Conservation (phyloP, 352 stramenopile species). For the Pythium aristosporum region DNA sequence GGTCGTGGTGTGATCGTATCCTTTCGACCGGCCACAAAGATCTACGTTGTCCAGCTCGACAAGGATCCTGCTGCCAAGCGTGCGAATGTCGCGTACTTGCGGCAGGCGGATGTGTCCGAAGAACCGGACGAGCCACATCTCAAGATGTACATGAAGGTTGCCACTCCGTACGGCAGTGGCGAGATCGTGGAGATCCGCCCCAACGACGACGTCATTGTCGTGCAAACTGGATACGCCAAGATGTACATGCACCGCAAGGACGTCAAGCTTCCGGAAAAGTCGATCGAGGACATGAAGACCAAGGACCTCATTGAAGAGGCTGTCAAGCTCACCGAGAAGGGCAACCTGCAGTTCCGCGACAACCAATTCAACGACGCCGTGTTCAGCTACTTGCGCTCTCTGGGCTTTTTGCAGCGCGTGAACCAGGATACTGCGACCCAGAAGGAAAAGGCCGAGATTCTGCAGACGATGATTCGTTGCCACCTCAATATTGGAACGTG, state of each 20-base stretch:
- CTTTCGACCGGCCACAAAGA: slow-evolving; percentile 69
- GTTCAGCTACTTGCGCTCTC: slow-evolving; percentile 69
- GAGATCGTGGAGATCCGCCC: slow-evolving; percentile 66
- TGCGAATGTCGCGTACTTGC: slow-evolving; percentile 68
- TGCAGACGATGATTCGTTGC: slow-evolving; percentile 89
- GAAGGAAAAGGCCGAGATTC: slow-evolving; percentile 85
- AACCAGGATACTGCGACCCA: slow-evolving; percentile 74
- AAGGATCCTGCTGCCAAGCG: slow-evolving; percentile 55
- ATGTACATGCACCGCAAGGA: slow-evolving; percentile 86
- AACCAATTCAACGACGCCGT: slow-evolving; percentile 65
- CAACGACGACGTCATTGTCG: slow-evolving; percentile 62
- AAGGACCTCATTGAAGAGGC: slow-evolving; percentile 75
- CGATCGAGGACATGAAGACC: slow-evolving; percentile 69
- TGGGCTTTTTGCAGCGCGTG: slow-evolving; percentile 74
- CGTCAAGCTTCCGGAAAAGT: slow-evolving; percentile 60
- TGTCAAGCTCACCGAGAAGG: slow-evolving; percentile 59
- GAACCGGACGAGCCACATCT: slow-evolving; percentile 63
- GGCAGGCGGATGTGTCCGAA: slow-evolving; percentile 61
- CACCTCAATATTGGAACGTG: slow-evolving; percentile 85
- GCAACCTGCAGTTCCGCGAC: slow-evolving; percentile 70
- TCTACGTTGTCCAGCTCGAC: slow-evolving; percentile 83
- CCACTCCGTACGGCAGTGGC: slow-evolving; percentile 69
- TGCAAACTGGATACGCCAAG: slow-evolving; percentile 59
- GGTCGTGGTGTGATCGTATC: slow-evolving; percentile 67
- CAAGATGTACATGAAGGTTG: slow-evolving; percentile 78